Evolutionary conservation across 1,284 basidiomycete species (phyloP), one percentile per base, ranked within the genome.

Genomic region (Hymenochaete sp.): DNA sequence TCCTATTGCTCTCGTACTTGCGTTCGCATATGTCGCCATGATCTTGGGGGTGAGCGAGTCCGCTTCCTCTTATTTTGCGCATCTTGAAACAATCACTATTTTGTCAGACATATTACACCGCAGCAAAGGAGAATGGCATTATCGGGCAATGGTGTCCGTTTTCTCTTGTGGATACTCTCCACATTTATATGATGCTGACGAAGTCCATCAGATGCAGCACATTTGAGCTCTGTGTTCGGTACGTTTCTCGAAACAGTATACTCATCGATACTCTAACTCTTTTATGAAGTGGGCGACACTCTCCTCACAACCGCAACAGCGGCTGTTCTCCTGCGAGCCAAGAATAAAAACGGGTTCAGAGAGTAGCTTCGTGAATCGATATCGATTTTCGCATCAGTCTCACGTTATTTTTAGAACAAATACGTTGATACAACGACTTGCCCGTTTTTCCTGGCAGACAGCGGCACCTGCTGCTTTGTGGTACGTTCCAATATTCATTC

Each of bases 401-500:
- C 14, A 18, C 4, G 9, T 19, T 8, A 9, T 19, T 38, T 26
- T 10, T 7, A 47, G 45, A 33, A 47, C 38, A 19, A 42, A 27
- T 18, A 56, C 57, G 16, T 33, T 62, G 18, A 56, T 65, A 36
- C 53, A 51, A 26, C 48, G 59, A 2, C 59, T 66, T 31, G 53
- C 64, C n/a, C 58, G 59, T n/a, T 51, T 65, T 19, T 63, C 63
- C 0, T 64, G 62, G 47, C 59, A 62, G 45, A 61, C 61, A 13
- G 60, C 59, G 9, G 56, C 60, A 9, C 64, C 64, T 8, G 63
- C 63, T 26, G 57, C 64, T 4, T 13, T 65, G 10, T 64, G 61
- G 63, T 64, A 49, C 24, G 53, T 47, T 24, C 28, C 41, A 10
- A 4, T 9, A 18, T 37, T 38, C 19, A 11, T 35, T 4, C 32